Conservation (phyloP, 1,284 basidiomycete species). For the Ceratobasidium sp. region DNA sequence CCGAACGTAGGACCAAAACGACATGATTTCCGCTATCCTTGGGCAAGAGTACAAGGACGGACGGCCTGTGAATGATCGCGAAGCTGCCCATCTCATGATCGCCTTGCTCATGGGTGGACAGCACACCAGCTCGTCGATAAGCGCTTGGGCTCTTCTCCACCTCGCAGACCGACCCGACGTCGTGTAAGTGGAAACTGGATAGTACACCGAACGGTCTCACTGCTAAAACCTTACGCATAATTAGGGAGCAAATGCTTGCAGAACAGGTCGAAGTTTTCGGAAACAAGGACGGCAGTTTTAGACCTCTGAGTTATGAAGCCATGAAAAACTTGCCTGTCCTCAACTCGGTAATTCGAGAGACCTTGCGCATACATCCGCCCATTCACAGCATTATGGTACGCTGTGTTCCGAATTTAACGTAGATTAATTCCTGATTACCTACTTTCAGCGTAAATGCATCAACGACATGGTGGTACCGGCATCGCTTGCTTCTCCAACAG, state of each 20-base stretch:
- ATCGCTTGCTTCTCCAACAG: constrained; percentile 63
- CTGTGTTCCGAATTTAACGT: neutral
- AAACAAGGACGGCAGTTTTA: constrained; percentile 81
- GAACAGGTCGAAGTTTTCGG: constrained; percentile 91
- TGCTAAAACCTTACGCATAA: neutral
- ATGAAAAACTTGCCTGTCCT: constrained; percentile 86
- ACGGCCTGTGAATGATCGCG: constrained; percentile 81
- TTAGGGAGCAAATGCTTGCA: constrained; percentile 81
- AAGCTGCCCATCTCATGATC: constrained; percentile 97
- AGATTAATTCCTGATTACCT: neutral
- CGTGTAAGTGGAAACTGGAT: constrained; percentile 66
- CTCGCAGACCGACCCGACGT: constrained; percentile 83
- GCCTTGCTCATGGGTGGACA: constrained; percentile 97
- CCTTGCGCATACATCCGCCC: constrained; percentile 90
- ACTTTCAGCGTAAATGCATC: constrained; percentile 83
- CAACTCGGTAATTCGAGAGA: constrained; percentile 93
- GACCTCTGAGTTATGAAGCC: constrained; percentile 88
- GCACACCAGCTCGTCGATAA: constrained; percentile 95
- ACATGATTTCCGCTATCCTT: constrained; percentile 93
- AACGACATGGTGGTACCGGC: constrained; percentile 86
- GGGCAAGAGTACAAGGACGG: constrained; percentile 91
- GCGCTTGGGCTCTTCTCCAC: constrained; percentile 90
- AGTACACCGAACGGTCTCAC: neutral
- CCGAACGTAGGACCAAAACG: constrained; percentile 71
- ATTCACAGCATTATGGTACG: constrained; percentile 83